phyloP scores from a whole-genome alignment of 371 early-diverging fungal genomes.

The Apophysomyces ossiformis region DNA sequence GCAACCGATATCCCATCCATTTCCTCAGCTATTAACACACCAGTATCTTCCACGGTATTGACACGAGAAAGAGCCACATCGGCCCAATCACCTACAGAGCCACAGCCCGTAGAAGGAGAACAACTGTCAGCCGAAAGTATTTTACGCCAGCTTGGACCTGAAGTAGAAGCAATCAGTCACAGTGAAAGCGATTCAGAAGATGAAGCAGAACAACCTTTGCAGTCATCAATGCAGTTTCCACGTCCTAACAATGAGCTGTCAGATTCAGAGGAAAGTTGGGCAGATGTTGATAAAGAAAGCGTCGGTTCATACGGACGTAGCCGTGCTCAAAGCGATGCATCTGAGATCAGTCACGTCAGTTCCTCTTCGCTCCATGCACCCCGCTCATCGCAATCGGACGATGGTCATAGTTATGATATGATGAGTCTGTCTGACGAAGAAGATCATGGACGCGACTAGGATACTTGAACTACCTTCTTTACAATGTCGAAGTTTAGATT shows the following conservation, averaged over 20 bases:
- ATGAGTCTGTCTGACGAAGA: conserved; percentile 3
- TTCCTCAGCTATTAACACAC: too few relatives aligned
- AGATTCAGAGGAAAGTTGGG: conserved; percentile 6
- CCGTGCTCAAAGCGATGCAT: background rate
- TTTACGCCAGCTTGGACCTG: background rate
- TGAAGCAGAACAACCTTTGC: background rate
- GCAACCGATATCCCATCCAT: too few relatives aligned
- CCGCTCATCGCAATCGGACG: background rate
- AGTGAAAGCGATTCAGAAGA: background rate
- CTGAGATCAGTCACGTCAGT: background rate
- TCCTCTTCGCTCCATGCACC: too few relatives aligned
- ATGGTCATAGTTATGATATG: background rate
- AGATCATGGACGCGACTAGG: background rate
- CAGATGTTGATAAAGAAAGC: background rate
- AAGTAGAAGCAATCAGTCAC: background rate
- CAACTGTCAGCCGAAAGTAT: background rate
- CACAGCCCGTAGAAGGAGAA: background rate
- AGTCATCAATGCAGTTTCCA: background rate
- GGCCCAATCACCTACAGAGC: background rate
- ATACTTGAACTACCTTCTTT: background rate
- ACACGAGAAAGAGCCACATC: too few relatives aligned
- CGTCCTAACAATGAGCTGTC: background rate
- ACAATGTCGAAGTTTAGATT: too few relatives aligned
- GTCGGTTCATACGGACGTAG: background rate
- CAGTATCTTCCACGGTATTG: too few relatives aligned